Conservation (phyloP, 768 basidiomycete genomes). For the Termitomyces sp. region DNA sequence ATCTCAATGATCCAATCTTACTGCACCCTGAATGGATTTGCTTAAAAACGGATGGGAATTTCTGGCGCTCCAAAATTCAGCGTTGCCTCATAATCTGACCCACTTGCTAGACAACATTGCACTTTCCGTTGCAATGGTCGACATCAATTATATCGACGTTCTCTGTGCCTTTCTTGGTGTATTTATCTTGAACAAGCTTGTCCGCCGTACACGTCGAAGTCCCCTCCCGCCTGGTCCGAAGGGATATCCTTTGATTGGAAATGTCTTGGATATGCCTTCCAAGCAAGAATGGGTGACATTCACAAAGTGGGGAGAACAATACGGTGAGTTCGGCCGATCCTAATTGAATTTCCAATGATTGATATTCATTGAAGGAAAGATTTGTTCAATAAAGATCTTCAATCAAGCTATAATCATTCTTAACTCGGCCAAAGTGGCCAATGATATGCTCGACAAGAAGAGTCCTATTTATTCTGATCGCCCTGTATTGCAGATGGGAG, state of each 20-base stretch:
- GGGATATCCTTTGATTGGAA: conserved; percentile 49
- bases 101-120: conserved; percentile 18
- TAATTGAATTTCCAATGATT: neutral
- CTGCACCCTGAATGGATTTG: conserved; percentile 24
- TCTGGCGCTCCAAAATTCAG: conserved; percentile 11
- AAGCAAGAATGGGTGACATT: conserved; percentile 47
- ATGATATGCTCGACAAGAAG: conserved; percentile 62
- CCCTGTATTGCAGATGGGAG: conserved; percentile 49
- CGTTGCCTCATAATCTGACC: conserved; percentile 18
- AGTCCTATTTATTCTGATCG: conserved; percentile 64
- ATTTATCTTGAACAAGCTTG: conserved; percentile 27
- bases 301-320: conserved; percentile 45
- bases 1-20: conserved; percentile 28
- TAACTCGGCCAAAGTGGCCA: conserved; percentile 43
- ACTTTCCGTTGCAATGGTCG: conserved; percentile 13
- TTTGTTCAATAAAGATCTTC: conserved; percentile 52
- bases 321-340: conserved; percentile 27
- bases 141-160: conserved; percentile 24
- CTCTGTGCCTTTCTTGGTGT: conserved; percentile 26
- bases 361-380: conserved; percentile 37
- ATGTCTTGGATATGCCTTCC: conserved; percentile 45
- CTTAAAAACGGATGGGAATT: conserved; percentile 26
- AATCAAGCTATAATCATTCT: conserved; percentile 55
- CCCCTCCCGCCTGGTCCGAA: conserved; percentile 47
- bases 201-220: conserved; percentile 15